These are phyloP conservation scores for Calonectria honghensis DNA, from an alignment of 2,329 filamentous ascomycete species.

Conservation along the genomic window DNA sequence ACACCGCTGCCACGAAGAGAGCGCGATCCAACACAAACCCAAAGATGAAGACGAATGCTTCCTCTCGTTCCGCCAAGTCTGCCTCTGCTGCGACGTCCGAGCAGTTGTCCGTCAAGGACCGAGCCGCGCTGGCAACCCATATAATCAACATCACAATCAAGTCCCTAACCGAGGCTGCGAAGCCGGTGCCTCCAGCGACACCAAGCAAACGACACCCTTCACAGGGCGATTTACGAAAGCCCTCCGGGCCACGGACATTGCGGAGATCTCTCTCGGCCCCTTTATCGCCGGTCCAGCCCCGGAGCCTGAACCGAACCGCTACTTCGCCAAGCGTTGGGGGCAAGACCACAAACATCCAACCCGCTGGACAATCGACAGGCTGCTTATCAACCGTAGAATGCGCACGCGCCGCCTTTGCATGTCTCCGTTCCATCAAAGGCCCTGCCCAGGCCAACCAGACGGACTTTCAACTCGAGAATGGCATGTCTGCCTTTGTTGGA, in stretches of 20 bases:
- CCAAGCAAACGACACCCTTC: constrained; percentile 59
- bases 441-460: constrained; percentile 73
- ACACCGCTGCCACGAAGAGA: constrained; percentile 51
- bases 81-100: constrained; percentile 52
- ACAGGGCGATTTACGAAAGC: constrained; percentile 59
- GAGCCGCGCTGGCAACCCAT: constrained; percentile 81
- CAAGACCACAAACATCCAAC: constrained; percentile 58
- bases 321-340: constrained; percentile 68
- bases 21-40: constrained; percentile 55
- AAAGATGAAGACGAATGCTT: constrained; percentile 50
- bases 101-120: constrained; percentile 68
- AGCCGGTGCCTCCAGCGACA: constrained; percentile 62
- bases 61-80: constrained; percentile 41
- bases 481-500: constrained; percentile 81
- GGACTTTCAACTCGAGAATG: constrained; percentile 81
- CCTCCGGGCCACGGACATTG: constrained; percentile 64
- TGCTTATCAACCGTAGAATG: constrained; percentile 80
- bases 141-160: constrained; percentile 83
- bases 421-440: constrained; percentile 75
- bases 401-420: constrained; percentile 79
- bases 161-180: constrained; percentile 79
- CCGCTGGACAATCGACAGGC: constrained; percentile 61
- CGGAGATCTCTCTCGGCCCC: constrained; percentile 75
- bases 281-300: constrained; percentile 77
- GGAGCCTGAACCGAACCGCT: constrained; percentile 75